Conservation (phyloP, 2,329 filamentous ascomycete species). For the Ceratocystiopsis brevicomis region DNA sequence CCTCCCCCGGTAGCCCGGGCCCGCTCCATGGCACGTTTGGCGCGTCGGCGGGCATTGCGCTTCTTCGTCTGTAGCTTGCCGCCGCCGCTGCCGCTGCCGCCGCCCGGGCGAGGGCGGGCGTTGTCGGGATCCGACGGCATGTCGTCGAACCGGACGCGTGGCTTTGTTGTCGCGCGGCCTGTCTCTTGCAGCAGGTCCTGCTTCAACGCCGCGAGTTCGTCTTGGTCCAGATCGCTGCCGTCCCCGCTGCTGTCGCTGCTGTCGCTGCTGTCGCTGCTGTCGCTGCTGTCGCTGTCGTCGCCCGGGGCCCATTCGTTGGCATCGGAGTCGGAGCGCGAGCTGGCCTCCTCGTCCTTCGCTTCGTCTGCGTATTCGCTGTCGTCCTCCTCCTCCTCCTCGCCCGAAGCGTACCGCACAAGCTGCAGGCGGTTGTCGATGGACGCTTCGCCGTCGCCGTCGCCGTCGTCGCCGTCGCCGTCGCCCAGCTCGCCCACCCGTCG, state of each 20-base stretch:
- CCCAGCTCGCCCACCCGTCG: conserved; percentile 23
- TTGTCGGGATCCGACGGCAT: too few species aligned
- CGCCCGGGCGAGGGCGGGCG: too few species aligned
- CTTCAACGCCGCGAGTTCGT: conserved; percentile 25
- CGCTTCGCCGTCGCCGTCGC: neutral
- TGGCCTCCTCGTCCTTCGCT: conserved; percentile 5
- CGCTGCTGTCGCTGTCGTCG: too few species aligned
- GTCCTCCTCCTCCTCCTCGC: conserved; percentile 10
- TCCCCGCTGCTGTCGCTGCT: too few species aligned
- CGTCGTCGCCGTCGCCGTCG: neutral
- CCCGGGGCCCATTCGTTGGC: too few species aligned
- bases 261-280: too few species aligned
- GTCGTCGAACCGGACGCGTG: too few species aligned
- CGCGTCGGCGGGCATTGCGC: conserved; percentile 31
- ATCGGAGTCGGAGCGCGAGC: conserved; percentile 5
- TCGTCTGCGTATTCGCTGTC: conserved; percentile 3
- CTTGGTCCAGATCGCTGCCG: conserved; percentile 14
- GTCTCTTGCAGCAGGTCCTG: conserved; percentile 13
- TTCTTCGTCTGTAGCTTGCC: conserved; percentile 25
- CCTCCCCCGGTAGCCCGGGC: too few species aligned
- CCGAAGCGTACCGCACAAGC: conserved; percentile 9
- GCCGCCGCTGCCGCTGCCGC: conserved; percentile 14
- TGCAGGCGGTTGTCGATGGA: conserved; percentile 15
- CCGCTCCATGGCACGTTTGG: conserved; percentile 13
- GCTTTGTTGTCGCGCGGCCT: too few species aligned